Evolutionary conservation across 306 rosid species (phyloP), one percentile per base, ranked within the genome.

Genomic region (Corylus heterophylla): DNA sequence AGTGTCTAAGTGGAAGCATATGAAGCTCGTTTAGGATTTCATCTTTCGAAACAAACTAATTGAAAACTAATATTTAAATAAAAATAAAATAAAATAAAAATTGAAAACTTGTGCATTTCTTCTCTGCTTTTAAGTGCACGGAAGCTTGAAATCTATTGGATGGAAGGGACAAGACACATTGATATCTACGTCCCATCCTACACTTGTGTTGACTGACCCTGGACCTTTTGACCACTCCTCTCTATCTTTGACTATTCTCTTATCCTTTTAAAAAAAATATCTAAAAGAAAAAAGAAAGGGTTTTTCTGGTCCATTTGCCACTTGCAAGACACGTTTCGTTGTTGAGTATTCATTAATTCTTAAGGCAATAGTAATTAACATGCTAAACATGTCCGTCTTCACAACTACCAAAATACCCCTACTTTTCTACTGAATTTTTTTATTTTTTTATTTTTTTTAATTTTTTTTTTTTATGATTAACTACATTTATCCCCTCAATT

Each of bases 181-280:
- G 50, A 74, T 25, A 37, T 20, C 35, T 58, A 52, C 47, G 74
- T 49, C 78, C 22, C 47, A 62, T 48, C 56, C 52, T 14, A 25
- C 58, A 62, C 69, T 16, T 52, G 12, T 71, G 64, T 79, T 79
- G 83, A 73, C 83, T 12, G 74, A 37, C 59, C 44, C 39, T 58
- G 51, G 76, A 37, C 74, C 48, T 18, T 74, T 80, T 74, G 78
- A 74, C 83, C 66, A 37, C 37, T 11, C 13, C 8, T 37, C 12
- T 6, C 45, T 7, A 42, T 42, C 45, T 42, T 42, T 42, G 45
- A 42, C 45, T 5, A 0, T 42, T 42, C 45, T 42, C 45, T 7
- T 42, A 42, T 42, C 6, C 4, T 39, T 39, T 39, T 39, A 42
- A 42, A 42, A 4, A 59, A 59, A 59, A 25, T 4, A 25, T 4